Base-by-base conservation (phyloP, 1,139 yeast genomes). In the Lodderomyces oxycetoniae region DNA sequence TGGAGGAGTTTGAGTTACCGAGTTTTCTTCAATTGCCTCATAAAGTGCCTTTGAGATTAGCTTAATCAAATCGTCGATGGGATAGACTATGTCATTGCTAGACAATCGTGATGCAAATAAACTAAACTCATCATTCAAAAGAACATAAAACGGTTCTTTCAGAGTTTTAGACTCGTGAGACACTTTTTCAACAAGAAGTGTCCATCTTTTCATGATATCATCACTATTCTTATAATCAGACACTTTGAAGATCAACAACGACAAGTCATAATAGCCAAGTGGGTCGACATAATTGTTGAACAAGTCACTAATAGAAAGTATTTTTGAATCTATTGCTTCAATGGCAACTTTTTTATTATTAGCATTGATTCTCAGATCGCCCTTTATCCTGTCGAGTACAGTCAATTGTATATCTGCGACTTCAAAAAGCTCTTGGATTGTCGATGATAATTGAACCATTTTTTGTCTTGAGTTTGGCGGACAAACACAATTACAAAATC, bases 361-460 rank as follows among this genome's bases (percentile, higher is more conserved):
- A 3, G 59, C 62, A 30, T 59, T 63, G 35, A 87, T 63, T 48
- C 88, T 64, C 8, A 57, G 51, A 55, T 89, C 97, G 15, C 66
- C 58, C 33, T 63, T 60, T 16, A 88, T 75, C 4, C 77, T 63
- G 3, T 72, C 57, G 37, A 87, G 61, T 21, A 89, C 59, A 49
- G 89, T 97, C 53, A 87, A 84, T 58, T 91, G 98, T 33, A 91
- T 71, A 45, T 81, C 79, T 3, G 96, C 93, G 28, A 91, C 93
- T 34, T 86, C 94, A 49, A 89, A 76, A 34, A 84, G 72, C 52
- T 89, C 96, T 46, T 79, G 83, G 23, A 89, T 82, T 44, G 73
- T 66, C 8, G 78, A 68, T 1, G 87, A 72, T 38, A 91, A 66
- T 48, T 77, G 80, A 21, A 80, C 75, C 74, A 86, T 80, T 44